Evolutionary conservation across 2,329 filamentous ascomycete genomes (phyloP).

Genomic region (Aureobasidium sp.): DNA sequence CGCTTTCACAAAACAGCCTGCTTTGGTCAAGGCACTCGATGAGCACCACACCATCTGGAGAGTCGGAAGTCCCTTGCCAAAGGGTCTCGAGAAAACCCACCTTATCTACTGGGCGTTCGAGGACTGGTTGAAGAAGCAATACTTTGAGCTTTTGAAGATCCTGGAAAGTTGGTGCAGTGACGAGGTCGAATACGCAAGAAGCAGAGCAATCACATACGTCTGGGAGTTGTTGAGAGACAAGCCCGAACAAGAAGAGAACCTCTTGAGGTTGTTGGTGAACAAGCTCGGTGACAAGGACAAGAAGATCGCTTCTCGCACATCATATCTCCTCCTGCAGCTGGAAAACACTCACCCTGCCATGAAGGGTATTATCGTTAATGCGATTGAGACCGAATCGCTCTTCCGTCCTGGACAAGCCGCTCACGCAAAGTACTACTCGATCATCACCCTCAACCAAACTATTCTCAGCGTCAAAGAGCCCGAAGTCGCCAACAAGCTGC

Average conservation of each 20-base stretch:
- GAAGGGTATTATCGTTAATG: slow-evolving; percentile 79
- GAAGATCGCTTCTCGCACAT: slow-evolving; percentile 90
- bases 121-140: slow-evolving; percentile 88
- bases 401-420: slow-evolving; percentile 79
- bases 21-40: slow-evolving; percentile 62
- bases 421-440: slow-evolving; percentile 88
- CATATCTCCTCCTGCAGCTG: slow-evolving; percentile 86
- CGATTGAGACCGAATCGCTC: slow-evolving; percentile 79
- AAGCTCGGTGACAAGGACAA: slow-evolving; percentile 93
- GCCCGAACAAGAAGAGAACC: slow-evolving; percentile 92
- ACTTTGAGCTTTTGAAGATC: slow-evolving; percentile 87
- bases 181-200: slow-evolving; percentile 88
- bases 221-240: slow-evolving; percentile 90
- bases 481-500: slow-evolving; percentile 65
- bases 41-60: slow-evolving; percentile 57
- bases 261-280: slow-evolving; percentile 85
- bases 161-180: slow-evolving; percentile 91
- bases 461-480: slow-evolving; percentile 81
- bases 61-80: slow-evolving; percentile 61
- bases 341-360: slow-evolving; percentile 84
- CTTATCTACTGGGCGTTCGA: slow-evolving; percentile 86
- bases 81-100: slow-evolving; percentile 64
- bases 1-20: slow-evolving; percentile 71
- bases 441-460: slow-evolving; percentile 96
- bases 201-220: slow-evolving; percentile 80